Evolutionary conservation across 2,329 filamentous ascomycete species (phyloP).

Genomic region (Periglandula ipomoeae): DNA sequence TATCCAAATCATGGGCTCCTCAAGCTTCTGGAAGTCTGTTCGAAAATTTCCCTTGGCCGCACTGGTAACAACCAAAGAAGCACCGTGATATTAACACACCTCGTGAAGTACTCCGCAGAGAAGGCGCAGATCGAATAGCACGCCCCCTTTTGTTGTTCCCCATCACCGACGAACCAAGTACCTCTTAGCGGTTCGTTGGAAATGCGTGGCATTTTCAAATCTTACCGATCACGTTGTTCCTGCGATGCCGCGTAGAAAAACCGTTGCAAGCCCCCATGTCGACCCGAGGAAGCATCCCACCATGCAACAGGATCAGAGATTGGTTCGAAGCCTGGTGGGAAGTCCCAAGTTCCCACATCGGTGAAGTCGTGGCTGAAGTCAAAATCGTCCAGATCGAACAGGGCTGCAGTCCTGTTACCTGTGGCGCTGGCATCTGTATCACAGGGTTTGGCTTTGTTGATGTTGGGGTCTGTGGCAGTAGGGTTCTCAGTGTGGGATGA

Average conservation of each 20-base stretch:
- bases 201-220: too few species aligned
- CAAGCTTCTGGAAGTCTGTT: not conserved
- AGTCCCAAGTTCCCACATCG: constrained; percentile 7
- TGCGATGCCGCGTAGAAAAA: not conserved
- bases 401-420: not conserved
- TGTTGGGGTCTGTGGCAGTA: not conserved
- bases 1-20: not conserved
- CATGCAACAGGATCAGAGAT: constrained; percentile 10
- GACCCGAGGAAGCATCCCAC: constrained; percentile 9
- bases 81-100: too few species aligned
- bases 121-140: too few species aligned
- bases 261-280: constrained; percentile 1
- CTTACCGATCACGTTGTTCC: not conserved
- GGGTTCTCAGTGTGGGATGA: not conserved
- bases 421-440: not conserved
- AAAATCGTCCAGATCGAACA: constrained; percentile 1
- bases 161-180: too few species aligned
- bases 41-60: not conserved
- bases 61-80: too few species aligned
- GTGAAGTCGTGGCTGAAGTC: constrained; percentile 3
- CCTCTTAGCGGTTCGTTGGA: too few species aligned
- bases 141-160: too few species aligned
- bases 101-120: not conserved
- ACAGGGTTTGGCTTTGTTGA: not conserved
- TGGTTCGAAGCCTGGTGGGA: constrained; percentile 5